A percentile compares a stretch with the other conserved stretches of the same genome.
Evolutionary conservation across 2,329 filamentous ascomycete genomes (phyloP).

Genomic region (Chaetoscypha palmicola): DNA sequence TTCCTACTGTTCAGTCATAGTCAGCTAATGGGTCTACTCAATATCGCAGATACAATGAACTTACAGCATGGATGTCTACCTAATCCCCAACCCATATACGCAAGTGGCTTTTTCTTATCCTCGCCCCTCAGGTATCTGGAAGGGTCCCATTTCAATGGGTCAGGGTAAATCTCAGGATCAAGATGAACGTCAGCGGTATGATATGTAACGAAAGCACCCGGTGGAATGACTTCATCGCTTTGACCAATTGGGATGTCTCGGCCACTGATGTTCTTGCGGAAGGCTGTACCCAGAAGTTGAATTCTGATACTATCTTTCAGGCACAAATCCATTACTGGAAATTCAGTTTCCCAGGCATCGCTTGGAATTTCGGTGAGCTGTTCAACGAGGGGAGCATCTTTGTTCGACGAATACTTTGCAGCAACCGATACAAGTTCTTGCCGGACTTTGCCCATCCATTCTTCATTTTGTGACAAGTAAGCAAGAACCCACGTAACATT

Average conservation of each 20-base stretch:
- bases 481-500: conserved; percentile 2
- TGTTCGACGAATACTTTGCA: conserved; percentile 34
- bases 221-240: conserved; percentile 43
- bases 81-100: conserved; percentile 15
- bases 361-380: conserved; percentile 38
- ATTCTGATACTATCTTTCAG: conserved; percentile 49
- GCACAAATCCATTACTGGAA: conserved; percentile 45
- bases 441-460: conserved; percentile 40
- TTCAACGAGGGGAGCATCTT: conserved; percentile 7
- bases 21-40: conserved; percentile 5
- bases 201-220: conserved; percentile 40
- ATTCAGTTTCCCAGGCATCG: conserved; percentile 49
- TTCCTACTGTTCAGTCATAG: conserved; percentile 19
- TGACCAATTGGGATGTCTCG: conserved; percentile 39
- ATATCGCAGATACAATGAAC: conserved; percentile 6
- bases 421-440: conserved; percentile 42
- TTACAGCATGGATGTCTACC: conserved; percentile 34
- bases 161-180: conserved; percentile 40
- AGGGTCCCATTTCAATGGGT: conserved; percentile 45
- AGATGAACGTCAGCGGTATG: conserved; percentile 42
- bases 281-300: conserved; percentile 39
- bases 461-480: conserved; percentile 39
- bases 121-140: conserved; percentile 42
- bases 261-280: conserved; percentile 45
- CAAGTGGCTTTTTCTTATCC: conserved; percentile 28